Evolutionary conservation across 768 basidiomycete species (phyloP).

Genomic region (Coprinellus micaceus): DNA sequence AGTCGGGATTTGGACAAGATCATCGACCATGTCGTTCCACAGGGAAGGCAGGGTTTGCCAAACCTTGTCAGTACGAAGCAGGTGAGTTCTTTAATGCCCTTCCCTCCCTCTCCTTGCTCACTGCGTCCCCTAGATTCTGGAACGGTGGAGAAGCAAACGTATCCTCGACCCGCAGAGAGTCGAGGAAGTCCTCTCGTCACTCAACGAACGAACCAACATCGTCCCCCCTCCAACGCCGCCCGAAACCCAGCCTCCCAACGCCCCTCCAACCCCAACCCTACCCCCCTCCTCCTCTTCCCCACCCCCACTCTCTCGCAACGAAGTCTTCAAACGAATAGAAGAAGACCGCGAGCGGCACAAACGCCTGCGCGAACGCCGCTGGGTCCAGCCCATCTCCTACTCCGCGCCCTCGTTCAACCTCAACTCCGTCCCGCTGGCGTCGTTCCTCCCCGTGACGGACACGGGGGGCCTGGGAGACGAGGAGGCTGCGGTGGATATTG

Average conservation of each 20-base stretch:
- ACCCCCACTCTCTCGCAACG: constrained; percentile 50
- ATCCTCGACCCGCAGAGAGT: constrained; percentile 76
- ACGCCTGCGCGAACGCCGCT: constrained; percentile 82
- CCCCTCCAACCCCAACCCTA: neutral
- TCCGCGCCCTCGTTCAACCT: constrained; percentile 28
- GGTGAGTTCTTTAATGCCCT: constrained; percentile 37
- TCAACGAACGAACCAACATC: constrained; percentile 40
- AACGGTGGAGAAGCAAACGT: constrained; percentile 85
- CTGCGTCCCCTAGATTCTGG: constrained; percentile 63
- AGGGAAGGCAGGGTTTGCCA: constrained; percentile 80
- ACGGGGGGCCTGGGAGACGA: constrained; percentile 48
- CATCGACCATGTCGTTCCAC: constrained; percentile 82
- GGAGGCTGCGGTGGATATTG: constrained; percentile 68
- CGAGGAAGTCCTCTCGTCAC: constrained; percentile 59
- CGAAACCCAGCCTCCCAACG: constrained; percentile 20
- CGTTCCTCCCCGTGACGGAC: constrained; percentile 57
- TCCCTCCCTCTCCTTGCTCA: neutral
- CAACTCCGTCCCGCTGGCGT: constrained; percentile 38
- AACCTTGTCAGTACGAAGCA: constrained; percentile 87
- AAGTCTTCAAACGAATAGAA: constrained; percentile 83
- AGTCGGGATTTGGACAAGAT: constrained; percentile 75
- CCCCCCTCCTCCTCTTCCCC: constrained; percentile 14
- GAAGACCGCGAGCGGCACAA: constrained; percentile 93
- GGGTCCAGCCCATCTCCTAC: constrained; percentile 79
- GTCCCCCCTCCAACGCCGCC: constrained; percentile 6